A percentile compares a stretch with the other conserved stretches of the same genome.
phyloP scores from a whole-genome alignment of 1,284 basidiomycete genomes.

The Rhodotorula sp. region DNA sequence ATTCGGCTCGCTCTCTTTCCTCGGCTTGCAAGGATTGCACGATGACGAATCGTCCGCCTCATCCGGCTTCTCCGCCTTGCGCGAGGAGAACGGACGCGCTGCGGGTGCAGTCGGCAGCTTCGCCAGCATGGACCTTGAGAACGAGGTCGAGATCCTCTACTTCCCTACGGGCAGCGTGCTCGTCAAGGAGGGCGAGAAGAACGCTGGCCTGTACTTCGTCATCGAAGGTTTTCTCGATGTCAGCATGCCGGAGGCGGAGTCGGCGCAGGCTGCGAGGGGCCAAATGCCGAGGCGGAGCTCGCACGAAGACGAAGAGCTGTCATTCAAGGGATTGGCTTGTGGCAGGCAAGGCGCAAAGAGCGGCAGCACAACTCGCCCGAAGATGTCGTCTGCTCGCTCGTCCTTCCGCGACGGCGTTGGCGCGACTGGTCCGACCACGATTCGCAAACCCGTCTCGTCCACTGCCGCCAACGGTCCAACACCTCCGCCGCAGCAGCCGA shows the following conservation, averaged over 20 bases:
- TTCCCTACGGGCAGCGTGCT: constrained; percentile 83
- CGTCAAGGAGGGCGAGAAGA: constrained; percentile 84
- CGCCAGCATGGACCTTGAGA: constrained; percentile 72
- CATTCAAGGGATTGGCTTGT: neutral
- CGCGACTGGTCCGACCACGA: neutral
- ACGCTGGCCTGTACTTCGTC: constrained; percentile 93
- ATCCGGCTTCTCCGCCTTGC: constrained; percentile 19
- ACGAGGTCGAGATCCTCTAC: constrained; percentile 92
- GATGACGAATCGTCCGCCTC: constrained; percentile 46
- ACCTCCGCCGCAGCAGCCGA: neutral
- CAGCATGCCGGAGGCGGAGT: constrained; percentile 61
- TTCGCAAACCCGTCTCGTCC: neutral
- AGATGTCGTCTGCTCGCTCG: neutral
- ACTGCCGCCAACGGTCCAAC: neutral
- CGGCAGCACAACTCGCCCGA: neutral
- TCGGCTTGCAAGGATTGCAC: constrained; percentile 64
- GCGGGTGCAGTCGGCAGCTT: constrained; percentile 46
- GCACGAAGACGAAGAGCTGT: neutral
- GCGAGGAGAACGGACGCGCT: constrained; percentile 5
- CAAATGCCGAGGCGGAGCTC: too few relatives aligned
- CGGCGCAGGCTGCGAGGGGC: neutral
- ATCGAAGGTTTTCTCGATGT: constrained; percentile 98
- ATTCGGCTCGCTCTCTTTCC: constrained; percentile 77
- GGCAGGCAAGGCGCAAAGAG: neutral
- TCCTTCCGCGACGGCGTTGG: neutral